These are phyloP conservation scores for Trametes meyenii DNA, from an alignment of 768 basidiomycete genomes.

Conservation along the genomic window DNA sequence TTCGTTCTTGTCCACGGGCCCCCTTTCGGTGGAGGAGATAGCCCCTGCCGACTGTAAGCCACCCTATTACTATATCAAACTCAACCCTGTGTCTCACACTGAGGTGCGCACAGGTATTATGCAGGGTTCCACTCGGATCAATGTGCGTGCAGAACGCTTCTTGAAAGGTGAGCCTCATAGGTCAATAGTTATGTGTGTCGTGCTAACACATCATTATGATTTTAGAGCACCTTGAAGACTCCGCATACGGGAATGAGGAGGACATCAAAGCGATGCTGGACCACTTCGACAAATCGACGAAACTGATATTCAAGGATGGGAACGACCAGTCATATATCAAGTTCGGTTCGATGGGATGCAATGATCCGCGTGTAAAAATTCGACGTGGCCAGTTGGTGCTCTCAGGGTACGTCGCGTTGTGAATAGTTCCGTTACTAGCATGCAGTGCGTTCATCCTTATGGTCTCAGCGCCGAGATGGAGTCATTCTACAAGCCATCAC, in stretches of 20 bases:
- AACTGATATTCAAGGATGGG: conserved; percentile 47
- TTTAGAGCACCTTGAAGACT: conserved; percentile 21
- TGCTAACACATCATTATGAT: not conserved
- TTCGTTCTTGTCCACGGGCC: conserved; percentile 36
- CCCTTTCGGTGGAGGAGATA: conserved; percentile 48
- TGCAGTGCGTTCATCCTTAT: not conserved
- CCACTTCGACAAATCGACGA: conserved; percentile 45
- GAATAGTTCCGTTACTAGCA: not conserved
- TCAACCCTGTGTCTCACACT: too few relatives aligned
- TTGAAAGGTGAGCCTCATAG: conserved; percentile 34
- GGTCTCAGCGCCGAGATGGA: conserved; percentile 37
- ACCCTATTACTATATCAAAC: not conserved
- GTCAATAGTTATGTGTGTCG: too few relatives aligned
- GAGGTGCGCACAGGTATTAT: conserved; percentile 38
- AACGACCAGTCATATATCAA: conserved; percentile 44
- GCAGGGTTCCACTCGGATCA: conserved; percentile 46
- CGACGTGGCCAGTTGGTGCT: conserved; percentile 43
- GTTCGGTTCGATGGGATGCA: conserved; percentile 46
- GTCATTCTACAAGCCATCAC: conserved; percentile 47
- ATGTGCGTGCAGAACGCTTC: conserved; percentile 36
- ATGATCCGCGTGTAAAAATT: conserved; percentile 43
- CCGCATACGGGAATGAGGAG: conserved; percentile 38
- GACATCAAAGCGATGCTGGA: conserved; percentile 42
- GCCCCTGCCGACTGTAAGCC: conserved; percentile 41
- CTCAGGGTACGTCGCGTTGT: conserved; percentile 36